These are phyloP conservation scores for Punica granatum DNA, from an alignment of 345 rosid genomes.

Conservation along the genomic window DNA sequence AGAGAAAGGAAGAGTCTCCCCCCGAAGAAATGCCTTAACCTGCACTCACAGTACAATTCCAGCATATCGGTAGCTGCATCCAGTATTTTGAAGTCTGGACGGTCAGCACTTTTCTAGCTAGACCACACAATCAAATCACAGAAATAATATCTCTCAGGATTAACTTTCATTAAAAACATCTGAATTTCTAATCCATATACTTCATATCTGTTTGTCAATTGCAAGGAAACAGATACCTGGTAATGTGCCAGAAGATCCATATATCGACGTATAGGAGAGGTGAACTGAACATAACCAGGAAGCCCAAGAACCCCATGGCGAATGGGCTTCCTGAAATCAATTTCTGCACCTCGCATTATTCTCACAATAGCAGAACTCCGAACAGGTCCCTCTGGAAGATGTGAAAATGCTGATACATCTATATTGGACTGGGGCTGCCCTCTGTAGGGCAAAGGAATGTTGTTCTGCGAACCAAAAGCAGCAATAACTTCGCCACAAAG, in stretches of 20 bases:
- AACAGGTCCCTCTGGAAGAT: conserved; percentile 96
- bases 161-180: neutral
- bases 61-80: neutral
- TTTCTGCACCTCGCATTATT: conserved; percentile 85
- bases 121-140: neutral
- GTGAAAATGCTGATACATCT: conserved; percentile 68
- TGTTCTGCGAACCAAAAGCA: conserved; percentile 62
- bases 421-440: conserved; percentile 93
- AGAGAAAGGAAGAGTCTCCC: conserved; percentile 72
- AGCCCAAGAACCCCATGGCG: conserved; percentile 23
- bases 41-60: conserved; percentile 13
- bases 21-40: conserved; percentile 84
- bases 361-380: conserved; percentile 67
- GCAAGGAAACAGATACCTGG: conserved; percentile 45
- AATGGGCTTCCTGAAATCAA: conserved; percentile 74
- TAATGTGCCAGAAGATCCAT: conserved; percentile 96
- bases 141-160: no score
- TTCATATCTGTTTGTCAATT: neutral
- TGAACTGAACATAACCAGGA: conserved; percentile 22
- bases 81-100: neutral
- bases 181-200: neutral
- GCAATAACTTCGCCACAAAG: conserved; percentile 95
- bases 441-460: conserved; percentile 83
- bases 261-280: conserved; percentile 95
- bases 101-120: neutral